phyloP scores from a whole-genome alignment of 2,329 filamentous ascomycete species.

The Sporothrix curviconia region DNA sequence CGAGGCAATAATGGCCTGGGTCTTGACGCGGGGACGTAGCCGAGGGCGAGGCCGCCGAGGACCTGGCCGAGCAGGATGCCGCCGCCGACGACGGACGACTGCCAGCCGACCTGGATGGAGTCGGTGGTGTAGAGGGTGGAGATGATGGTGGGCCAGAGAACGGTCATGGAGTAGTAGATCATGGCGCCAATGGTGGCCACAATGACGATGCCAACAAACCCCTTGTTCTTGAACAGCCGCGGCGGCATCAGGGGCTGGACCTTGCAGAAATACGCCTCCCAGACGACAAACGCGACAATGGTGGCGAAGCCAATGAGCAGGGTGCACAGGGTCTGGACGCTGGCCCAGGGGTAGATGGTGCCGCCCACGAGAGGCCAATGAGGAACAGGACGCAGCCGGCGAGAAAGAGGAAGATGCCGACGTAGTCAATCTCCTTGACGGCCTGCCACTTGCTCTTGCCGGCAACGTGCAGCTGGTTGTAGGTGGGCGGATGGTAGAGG shows the following conservation, averaged over 20 bases:
- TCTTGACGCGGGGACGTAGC: conserved; percentile 32
- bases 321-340: conserved; percentile 30
- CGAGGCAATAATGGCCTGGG: conserved; percentile 29
- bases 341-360: conserved; percentile 36
- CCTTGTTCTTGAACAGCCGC: conserved; percentile 35
- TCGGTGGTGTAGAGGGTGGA: conserved; percentile 34
- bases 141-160: conserved; percentile 40
- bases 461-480: conserved; percentile 34
- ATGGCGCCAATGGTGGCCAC: conserved; percentile 36
- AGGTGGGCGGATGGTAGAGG: conserved; percentile 43
- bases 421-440: conserved; percentile 38
- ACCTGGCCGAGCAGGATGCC: conserved; percentile 36
- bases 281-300: conserved; percentile 32
- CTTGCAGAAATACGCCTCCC: conserved; percentile 31
- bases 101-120: conserved; percentile 33
- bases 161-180: conserved; percentile 39
- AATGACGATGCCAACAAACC: conserved; percentile 34
- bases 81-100: conserved; percentile 36
- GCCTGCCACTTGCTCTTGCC: conserved; percentile 32
- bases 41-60: conserved; percentile 30
- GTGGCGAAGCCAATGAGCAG: conserved; percentile 33
- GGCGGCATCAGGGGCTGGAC: conserved; percentile 37
- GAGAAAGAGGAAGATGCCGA: conserved; percentile 38
- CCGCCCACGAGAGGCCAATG: conserved; percentile 39
- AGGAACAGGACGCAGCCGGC: conserved; percentile 36